Conservation (phyloP, 1,284 basidiomycete species). For the Ustilago xerochloae region DNA sequence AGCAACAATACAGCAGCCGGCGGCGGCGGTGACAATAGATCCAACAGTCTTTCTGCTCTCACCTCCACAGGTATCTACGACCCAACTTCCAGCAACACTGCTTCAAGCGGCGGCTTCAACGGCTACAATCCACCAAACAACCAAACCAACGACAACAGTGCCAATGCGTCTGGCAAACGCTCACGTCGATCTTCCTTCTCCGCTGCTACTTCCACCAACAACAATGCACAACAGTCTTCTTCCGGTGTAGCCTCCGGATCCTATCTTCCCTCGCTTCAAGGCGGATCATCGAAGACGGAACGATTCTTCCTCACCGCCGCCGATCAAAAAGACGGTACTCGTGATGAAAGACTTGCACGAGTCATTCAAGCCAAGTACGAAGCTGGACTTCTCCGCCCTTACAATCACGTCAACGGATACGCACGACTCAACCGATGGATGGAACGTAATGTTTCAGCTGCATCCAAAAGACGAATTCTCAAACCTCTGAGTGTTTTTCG, state of each 20-base stretch:
- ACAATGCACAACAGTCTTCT: not conserved
- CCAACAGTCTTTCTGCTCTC: not conserved
- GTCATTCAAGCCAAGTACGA: conserved; percentile 98
- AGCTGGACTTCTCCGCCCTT: conserved; percentile 91
- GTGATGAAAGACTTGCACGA: conserved; percentile 87
- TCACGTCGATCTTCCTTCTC: conserved; percentile 48
- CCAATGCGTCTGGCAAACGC: too few species aligned
- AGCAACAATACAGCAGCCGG: too few species aligned
- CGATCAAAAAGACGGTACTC: conserved; percentile 89
- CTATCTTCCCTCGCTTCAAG: conserved; percentile 43
- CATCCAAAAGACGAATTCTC: conserved; percentile 85
- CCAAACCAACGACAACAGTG: conserved; percentile 1
- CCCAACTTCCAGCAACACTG: not conserved
- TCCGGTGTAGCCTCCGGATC: conserved; percentile 12
- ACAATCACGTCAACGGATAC: conserved; percentile 81
- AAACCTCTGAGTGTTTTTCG: conserved; percentile 88
- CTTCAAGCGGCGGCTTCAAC: not conserved
- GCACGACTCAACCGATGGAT: conserved; percentile 76
- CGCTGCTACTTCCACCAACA: conserved; percentile 3
- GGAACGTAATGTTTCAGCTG: conserved; percentile 76
- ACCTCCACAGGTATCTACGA: too few species aligned
- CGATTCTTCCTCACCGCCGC: conserved; percentile 92
- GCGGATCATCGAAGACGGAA: conserved; percentile 71
- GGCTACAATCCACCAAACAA: not conserved
- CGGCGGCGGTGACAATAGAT: too few species aligned